phyloP scores from a whole-genome alignment of 345 rosid genomes.

The Arabis alpina region DNA sequence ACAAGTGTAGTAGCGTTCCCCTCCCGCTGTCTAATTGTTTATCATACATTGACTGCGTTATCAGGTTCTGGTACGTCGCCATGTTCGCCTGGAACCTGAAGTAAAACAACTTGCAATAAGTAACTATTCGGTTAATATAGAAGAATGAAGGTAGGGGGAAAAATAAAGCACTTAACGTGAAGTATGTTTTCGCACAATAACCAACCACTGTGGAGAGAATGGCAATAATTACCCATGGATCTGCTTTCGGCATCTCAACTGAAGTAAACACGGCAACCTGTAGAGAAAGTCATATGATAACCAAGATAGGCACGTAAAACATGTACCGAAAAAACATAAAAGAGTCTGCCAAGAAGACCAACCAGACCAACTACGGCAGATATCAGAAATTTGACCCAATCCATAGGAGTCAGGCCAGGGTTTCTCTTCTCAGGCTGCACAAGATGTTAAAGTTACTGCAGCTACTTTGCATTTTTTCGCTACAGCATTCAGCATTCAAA shows the following conservation, averaged over 20 bases:
- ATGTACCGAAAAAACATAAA: not conserved
- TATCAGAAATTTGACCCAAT: slow-evolving; percentile 92
- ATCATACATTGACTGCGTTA: slow-evolving; percentile 94
- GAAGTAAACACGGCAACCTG: slow-evolving; percentile 89
- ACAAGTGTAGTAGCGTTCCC: slow-evolving; percentile 95
- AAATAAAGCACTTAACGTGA: slow-evolving; percentile 71
- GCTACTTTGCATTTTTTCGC: not conserved
- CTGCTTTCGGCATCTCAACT: slow-evolving; percentile 75
- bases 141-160: slow-evolving; percentile 8
- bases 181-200: slow-evolving; percentile 94
- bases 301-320: slow-evolving; percentile 13
- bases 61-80: slow-evolving; percentile 87
- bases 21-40: slow-evolving; percentile 96
- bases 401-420: slow-evolving; percentile 97
- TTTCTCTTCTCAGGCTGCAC: slow-evolving; percentile 96
- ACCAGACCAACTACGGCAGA: slow-evolving; percentile 98
- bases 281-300: slow-evolving; percentile 17
- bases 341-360: slow-evolving; percentile 40
- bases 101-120: slow-evolving; percentile 33
- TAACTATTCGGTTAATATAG: not conserved
- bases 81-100: slow-evolving; percentile 85
- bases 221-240: slow-evolving; percentile 88
- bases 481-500: slow-evolving; percentile 17
- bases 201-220: slow-evolving; percentile 88
- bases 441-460: slow-evolving; percentile 25